Base-by-base conservation (phyloP, 2,329 filamentous ascomycete genomes). In the Colletotrichum lentis region DNA sequence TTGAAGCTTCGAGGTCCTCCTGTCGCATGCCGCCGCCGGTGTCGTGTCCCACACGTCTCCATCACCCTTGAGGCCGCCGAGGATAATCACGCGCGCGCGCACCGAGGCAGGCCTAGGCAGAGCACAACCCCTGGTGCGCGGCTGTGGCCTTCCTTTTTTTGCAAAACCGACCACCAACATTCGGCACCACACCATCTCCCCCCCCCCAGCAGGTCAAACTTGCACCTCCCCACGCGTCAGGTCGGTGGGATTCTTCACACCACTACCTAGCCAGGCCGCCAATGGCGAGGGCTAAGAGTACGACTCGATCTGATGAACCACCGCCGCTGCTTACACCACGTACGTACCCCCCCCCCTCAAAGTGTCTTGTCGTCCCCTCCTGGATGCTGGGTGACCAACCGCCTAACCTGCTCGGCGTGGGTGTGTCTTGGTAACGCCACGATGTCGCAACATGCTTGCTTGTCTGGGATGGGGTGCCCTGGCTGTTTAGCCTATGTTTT, bases 201-300 rank as follows among this genome's bases (percentile, higher is more conserved):
- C n/a, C 22, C 53, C 49, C 41, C 41, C 44, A 47, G 31, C 43
- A 49, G n/a, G 12, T 37, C 44, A 24, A 37, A 35, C n/a, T 18
- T 24, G 43, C 27, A n/a, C 47, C 27, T 58, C 24, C 27, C 46
- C 57, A 62, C 49, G 63, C 41, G 41, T 52, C 46, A 35, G 57
- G 39, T 56, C 11, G 41, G 27, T 58, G n/a, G 55, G 27, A 37
- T 43, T 11, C 58, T 67, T 58, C 64, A 67, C 61, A 59, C 54
- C 60, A 59, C n/a, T n/a, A n/a, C n/a, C 44, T 43, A 67, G 54
- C 41, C 47, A 55, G 56, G 56, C 14, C n/a, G 7, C 56, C 43
- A 49, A 58, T 58, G 43, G 20, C 27, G 22, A 35, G 7, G 35
- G 31, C 27, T 24, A 7, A 4, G 35, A 22, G 31, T 24, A 24